phyloP scores from a whole-genome alignment of 352 stramenopile genomes.

The Pythium volutum region DNA sequence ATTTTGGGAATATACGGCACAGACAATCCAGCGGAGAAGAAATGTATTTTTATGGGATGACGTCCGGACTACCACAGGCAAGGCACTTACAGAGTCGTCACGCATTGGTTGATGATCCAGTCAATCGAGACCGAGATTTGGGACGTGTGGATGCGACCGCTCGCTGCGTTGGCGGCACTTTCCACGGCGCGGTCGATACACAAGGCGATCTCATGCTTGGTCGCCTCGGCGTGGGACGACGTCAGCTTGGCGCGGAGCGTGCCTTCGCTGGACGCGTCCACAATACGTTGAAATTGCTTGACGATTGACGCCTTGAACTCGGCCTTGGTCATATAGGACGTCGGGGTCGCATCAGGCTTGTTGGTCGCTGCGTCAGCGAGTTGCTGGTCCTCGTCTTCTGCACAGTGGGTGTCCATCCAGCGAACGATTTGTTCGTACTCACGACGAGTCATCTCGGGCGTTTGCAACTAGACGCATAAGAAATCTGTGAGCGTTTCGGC shows the following conservation, averaged over 20 bases:
- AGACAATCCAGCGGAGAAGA: no score
- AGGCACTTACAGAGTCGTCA: not conserved
- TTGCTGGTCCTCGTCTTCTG: not conserved
- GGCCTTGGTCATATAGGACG: constrained; percentile 8
- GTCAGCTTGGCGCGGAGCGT: not conserved
- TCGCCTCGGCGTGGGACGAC: not conserved
- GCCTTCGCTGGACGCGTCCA: not conserved
- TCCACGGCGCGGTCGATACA: constrained; percentile 19
- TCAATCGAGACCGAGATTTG: constrained; percentile 2
- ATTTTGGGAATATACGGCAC: not conserved
- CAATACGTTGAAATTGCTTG: not conserved
- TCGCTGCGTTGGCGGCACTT: not conserved
- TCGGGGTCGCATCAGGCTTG: not conserved
- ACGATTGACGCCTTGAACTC: constrained; percentile 11
- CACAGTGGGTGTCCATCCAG: constrained; percentile 23
- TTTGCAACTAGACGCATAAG: constrained; percentile 3
- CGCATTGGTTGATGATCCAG: constrained; percentile 18
- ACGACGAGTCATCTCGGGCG: not conserved
- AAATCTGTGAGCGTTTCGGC: not conserved
- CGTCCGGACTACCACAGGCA: not conserved
- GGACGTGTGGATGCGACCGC: not conserved
- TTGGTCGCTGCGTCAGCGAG: not conserved
- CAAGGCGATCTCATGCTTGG: not conserved
- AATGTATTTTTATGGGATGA: not conserved
- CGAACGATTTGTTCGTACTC: constrained; percentile 16